A percentile compares a stretch with the other conserved stretches of the same genome.
These are phyloP conservation scores for Ceratobasidium sp. DNA, from an alignment of 1,284 basidiomycete genomes.

Conservation along the genomic window DNA sequence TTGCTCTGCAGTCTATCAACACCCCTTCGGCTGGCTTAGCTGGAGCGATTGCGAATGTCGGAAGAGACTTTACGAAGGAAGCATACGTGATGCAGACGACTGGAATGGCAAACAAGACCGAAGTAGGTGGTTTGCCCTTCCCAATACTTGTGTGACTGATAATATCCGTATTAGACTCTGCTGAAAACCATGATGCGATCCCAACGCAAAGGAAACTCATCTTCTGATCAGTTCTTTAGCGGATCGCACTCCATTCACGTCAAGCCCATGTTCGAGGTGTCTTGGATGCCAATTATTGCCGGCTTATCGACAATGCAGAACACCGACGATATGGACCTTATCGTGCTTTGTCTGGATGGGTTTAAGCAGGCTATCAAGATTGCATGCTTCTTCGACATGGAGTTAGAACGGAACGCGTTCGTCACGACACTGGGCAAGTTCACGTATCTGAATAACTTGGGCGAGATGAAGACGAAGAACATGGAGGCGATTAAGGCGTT, in stretches of 20 bases:
- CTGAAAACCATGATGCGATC: constrained; percentile 91
- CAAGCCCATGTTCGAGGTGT: constrained; percentile 97
- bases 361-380: constrained; percentile 95
- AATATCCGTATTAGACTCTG: constrained; percentile 71
- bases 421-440: constrained; percentile 98
- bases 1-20: constrained; percentile 60
- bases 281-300: constrained; percentile 97
- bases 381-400: constrained; percentile 94
- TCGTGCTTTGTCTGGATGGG: constrained; percentile 93
- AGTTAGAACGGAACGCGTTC: constrained; percentile 95
- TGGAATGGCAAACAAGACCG: constrained; percentile 95
- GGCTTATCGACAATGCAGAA: constrained; percentile 94
- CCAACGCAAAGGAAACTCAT: constrained; percentile 79
- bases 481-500: constrained; percentile 97
- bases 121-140: constrained; percentile 66
- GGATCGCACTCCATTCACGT: constrained; percentile 96
- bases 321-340: constrained; percentile 91
- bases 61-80: constrained; percentile 93
- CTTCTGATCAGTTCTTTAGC: constrained; percentile 90
- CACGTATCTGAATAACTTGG: constrained; percentile 95
- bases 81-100: constrained; percentile 94
- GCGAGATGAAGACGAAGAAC: constrained; percentile 98
- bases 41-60: constrained; percentile 86
- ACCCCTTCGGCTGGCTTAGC: constrained; percentile 79
- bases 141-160: constrained; percentile 9